These are phyloP conservation scores for Yamadazyma atmosphaerica DNA, from an alignment of 1,139 yeast genomes.

Conservation along the genomic window DNA sequence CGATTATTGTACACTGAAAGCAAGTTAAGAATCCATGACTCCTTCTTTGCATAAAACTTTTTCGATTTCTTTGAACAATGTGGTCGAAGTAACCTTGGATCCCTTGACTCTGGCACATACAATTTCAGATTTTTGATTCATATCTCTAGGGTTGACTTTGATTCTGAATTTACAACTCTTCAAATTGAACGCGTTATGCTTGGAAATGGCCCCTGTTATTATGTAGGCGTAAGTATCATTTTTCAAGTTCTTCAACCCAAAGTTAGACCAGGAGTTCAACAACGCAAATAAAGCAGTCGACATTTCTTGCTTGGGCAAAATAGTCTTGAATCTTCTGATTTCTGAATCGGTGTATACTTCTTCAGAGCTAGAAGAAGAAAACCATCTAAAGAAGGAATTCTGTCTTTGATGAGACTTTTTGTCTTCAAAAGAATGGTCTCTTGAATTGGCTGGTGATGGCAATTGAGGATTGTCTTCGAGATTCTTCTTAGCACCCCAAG, in stretches of 20 bases:
- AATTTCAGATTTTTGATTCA: constrained; percentile 45
- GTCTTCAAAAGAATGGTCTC: constrained; percentile 34
- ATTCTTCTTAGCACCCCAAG: constrained; percentile 52
- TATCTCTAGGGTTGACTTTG: constrained; percentile 42
- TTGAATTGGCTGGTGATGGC: constrained; percentile 42
- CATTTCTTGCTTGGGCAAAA: constrained; percentile 56
- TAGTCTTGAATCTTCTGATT: constrained; percentile 41
- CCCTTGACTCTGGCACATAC: constrained; percentile 50
- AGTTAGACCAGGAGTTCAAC: constrained; percentile 66
- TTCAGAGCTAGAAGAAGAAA: constrained; percentile 27
- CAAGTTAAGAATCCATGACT: constrained; percentile 31
- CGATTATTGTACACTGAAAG: no score
- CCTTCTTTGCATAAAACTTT: constrained; percentile 49
- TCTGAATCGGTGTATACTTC: constrained; percentile 24
- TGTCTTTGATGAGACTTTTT: constrained; percentile 25
- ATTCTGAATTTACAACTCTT: constrained; percentile 67
- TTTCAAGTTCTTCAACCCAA: constrained; percentile 61
- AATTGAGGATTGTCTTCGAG: constrained; percentile 28
- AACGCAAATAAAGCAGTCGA: constrained; percentile 64
- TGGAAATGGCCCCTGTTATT: constrained; percentile 62
- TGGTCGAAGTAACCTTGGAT: constrained; percentile 41
- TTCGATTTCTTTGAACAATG: constrained; percentile 48
- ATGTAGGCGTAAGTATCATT: constrained; percentile 44
- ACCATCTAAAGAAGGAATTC: constrained; percentile 45
- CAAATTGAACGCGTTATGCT: constrained; percentile 59